A percentile compares a stretch with the other conserved stretches of the same genome.
Evolutionary conservation across 2,329 filamentous ascomycete species (phyloP).

Genomic region (Beauveria pseudobassiana): DNA sequence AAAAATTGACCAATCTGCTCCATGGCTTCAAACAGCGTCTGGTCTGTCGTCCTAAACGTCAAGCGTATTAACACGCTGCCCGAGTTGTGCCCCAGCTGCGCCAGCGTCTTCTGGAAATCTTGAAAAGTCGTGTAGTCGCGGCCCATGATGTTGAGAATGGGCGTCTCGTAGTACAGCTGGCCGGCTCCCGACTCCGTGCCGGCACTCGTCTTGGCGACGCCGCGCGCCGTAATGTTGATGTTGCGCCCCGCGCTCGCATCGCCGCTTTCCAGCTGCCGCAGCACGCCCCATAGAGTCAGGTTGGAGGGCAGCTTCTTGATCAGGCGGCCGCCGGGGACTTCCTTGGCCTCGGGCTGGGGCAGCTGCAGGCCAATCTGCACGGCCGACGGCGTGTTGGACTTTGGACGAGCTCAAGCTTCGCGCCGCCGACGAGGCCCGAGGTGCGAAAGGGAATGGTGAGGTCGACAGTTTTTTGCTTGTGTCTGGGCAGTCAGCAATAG

Average conservation of each 20-base stretch:
- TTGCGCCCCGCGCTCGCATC: constrained; percentile 51
- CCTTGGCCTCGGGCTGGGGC: constrained; percentile 60
- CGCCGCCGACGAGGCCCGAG: constrained; percentile 73
- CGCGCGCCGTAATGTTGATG: constrained; percentile 79
- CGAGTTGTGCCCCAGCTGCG: constrained; percentile 78
- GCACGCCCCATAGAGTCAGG: constrained; percentile 78
- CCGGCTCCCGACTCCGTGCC: constrained; percentile 54
- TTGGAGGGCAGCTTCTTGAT: constrained; percentile 83
- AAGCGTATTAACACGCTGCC: constrained; percentile 75
- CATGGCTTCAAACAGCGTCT: constrained; percentile 81
- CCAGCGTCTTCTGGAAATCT: constrained; percentile 83
- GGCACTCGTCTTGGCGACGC: constrained; percentile 54
- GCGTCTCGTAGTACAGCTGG: constrained; percentile 80
- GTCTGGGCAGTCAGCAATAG: constrained; percentile 36
- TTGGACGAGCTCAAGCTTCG: constrained; percentile 86
- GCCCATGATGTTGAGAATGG: constrained; percentile 76
- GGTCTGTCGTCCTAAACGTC: constrained; percentile 66
- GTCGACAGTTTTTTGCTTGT: constrained; percentile 80
- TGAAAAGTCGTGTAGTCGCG: constrained; percentile 68
- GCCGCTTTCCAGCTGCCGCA: constrained; percentile 83
- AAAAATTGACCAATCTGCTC: constrained; percentile 72
- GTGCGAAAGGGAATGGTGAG: constrained; percentile 78
- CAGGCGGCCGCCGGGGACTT: constrained; percentile 58
- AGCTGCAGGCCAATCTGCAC: constrained; percentile 87
- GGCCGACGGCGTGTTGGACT: constrained; percentile 75